Percentiles rank a stretch among this genome's conserved stretches.
These are phyloP conservation scores for Picochlorum sp. DNA, from an alignment of 139 green algal species.

Conservation along the genomic window DNA sequence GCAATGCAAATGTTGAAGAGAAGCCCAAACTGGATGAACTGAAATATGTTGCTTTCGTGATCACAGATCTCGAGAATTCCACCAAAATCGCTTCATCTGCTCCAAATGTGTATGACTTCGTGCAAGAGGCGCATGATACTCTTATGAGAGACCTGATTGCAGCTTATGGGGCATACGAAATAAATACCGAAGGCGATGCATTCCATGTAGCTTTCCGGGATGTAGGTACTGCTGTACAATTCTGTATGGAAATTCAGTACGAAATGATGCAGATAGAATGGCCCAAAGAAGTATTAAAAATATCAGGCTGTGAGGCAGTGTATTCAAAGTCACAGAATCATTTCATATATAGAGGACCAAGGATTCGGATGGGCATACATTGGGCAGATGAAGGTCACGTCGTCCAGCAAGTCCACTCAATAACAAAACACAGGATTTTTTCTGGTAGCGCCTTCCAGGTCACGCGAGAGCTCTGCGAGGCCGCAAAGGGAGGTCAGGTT, in stretches of 20 bases:
- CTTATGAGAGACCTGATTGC: conserved; percentile 65
- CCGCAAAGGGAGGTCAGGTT: conserved; percentile 59
- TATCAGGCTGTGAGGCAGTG: conserved; percentile 49
- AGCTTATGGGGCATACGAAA: conserved; percentile 54
- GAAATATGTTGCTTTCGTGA: conserved; percentile 51
- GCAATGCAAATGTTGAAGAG: conserved; percentile 2
- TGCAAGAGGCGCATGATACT: conserved; percentile 70
- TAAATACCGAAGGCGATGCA: conserved; percentile 68
- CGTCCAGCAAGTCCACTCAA: conserved; percentile 52
- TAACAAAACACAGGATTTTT: conserved; percentile 67
- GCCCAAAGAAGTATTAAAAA: conserved; percentile 48
- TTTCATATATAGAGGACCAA: conserved; percentile 45
- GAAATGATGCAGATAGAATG: conserved; percentile 63
- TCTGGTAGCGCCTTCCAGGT: conserved; percentile 56
- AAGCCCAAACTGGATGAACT: conserved; percentile 30
- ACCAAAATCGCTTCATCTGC: conserved; percentile 43
- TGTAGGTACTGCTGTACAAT: conserved; percentile 46
- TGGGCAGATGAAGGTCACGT: conserved; percentile 64
- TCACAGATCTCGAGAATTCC: conserved; percentile 53
- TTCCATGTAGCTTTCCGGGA: conserved; percentile 66
- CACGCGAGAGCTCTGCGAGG: conserved; percentile 53
- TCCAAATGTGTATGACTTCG: conserved; percentile 38
- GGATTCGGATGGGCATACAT: conserved; percentile 79
- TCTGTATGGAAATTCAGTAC: conserved; percentile 69
- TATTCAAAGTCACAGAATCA: conserved; percentile 13